A percentile compares a stretch with the other conserved stretches of the same genome.
These are phyloP conservation scores for Cercis canadensis DNA, from an alignment of 306 rosid species.

Conservation along the genomic window DNA sequence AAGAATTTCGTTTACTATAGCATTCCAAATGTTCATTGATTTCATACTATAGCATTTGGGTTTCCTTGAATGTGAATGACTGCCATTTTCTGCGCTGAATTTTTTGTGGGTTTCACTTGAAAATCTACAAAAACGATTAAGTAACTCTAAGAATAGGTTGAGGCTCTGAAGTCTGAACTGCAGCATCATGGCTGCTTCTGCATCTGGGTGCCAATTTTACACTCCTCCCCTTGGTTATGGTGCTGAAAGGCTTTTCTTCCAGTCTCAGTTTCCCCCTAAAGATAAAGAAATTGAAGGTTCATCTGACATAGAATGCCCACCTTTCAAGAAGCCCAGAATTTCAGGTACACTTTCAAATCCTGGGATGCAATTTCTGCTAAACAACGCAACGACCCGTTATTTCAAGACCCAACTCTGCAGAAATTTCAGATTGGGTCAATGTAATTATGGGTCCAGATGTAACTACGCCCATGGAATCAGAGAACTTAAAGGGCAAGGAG, in stretches of 20 bases:
- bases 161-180: background rate
- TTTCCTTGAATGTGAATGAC: background rate
- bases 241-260: background rate
- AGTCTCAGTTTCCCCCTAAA: background rate
- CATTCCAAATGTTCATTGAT: too few species aligned
- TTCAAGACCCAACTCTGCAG: conserved; percentile 50
- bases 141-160: background rate
- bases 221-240: background rate
- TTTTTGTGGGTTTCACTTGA: background rate
- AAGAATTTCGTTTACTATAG: background rate
- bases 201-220: background rate
- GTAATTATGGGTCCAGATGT: conserved; percentile 36
- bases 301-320: background rate
- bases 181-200: conserved; percentile 6
- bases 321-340: conserved; percentile 19
- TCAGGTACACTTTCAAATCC: background rate
- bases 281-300: background rate
- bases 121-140: background rate
- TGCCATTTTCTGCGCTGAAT: background rate
- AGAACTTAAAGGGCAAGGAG: conserved; percentile 31
- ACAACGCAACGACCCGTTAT: background rate
- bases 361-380: background rate
- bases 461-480: conserved; percentile 38
- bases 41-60: background rate
- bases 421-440: conserved; percentile 36